phyloP scores from a whole-genome alignment of 2,329 filamentous ascomycete genomes.

The Emergomyces orientalis region DNA sequence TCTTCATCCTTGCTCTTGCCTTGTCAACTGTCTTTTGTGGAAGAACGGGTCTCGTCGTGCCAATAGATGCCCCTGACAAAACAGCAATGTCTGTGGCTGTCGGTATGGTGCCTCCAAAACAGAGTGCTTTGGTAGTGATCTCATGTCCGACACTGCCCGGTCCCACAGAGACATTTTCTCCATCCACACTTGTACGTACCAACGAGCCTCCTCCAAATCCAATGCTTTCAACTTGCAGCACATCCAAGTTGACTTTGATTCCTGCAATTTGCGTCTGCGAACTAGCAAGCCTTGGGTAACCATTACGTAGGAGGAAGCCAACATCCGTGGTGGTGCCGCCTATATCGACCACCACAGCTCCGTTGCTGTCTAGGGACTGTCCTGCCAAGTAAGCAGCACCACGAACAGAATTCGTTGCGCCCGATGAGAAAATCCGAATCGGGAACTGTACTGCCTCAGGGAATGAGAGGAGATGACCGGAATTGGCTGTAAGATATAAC shows the following conservation, averaged over 20 bases:
- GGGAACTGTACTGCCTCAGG: constrained; percentile 47
- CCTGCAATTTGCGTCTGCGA: constrained; percentile 55
- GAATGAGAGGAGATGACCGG: constrained; percentile 51
- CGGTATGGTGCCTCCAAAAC: constrained; percentile 48
- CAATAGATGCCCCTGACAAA: constrained; percentile 25
- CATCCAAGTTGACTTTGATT: constrained; percentile 54
- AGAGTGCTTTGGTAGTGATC: constrained; percentile 44
- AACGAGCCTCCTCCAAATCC: constrained; percentile 49
- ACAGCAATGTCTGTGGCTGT: constrained; percentile 52
- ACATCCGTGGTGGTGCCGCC: constrained; percentile 59
- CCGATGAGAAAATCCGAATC: constrained; percentile 53
- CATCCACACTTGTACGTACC: constrained; percentile 30
- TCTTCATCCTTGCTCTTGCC: constrained; percentile 34
- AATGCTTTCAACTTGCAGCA: constrained; percentile 49
- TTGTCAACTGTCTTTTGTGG: constrained; percentile 15
- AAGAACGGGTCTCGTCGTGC: constrained; percentile 20
- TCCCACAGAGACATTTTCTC: constrained; percentile 33
- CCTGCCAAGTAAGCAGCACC: constrained; percentile 52
- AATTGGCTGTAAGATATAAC: constrained; percentile 55
- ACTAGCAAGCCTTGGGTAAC: constrained; percentile 54
- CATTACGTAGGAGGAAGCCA: constrained; percentile 50
- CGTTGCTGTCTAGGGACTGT: constrained; percentile 18
- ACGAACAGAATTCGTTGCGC: constrained; percentile 55
- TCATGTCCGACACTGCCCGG: constrained; percentile 55
- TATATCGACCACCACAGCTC: constrained; percentile 49